Base-by-base conservation (phyloP, 2,329 filamentous ascomycete species). In the Neoascochyta sp. region DNA sequence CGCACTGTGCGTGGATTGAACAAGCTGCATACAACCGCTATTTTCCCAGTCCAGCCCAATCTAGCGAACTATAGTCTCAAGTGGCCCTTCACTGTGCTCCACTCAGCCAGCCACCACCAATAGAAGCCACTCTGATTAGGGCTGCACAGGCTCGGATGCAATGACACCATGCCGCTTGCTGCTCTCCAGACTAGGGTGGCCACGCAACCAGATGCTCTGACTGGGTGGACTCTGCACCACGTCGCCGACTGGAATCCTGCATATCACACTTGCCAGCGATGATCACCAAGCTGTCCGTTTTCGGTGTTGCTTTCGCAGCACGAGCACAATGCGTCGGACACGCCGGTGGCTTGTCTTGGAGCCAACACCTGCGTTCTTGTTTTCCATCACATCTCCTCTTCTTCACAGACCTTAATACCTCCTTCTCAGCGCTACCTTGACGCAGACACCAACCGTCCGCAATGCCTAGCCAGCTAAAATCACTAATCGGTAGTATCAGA, bases 401-500 rank as follows among this genome's bases (percentile, higher is more conserved):
- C 22, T 24, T 24, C 23, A 18, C 27, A 32, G 16, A 9, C 16
- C 17, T n/a, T n/a, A n/a, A n/a, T n/a, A n/a, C n/a, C n/a, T n/a
- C n/a, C n/a, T n/a, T n/a, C n/a, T n/a, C n/a, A n/a, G n/a, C 19
- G 7, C 19, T 8, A 21, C 19, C 19, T n/a, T 21, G 8, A 21
- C 19, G n/a, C 19, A 21, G 19, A 21, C n/a, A 21, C 19, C 7
- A 21, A 13, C 9, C 16, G 9, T 34, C 27, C 43, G 51, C 11
- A 12, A 57, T 59, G 55, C 43, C 51, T 22, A 36, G 57, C 16
- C 62, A 65, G 47, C 38, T 72, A 20, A 67, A 63, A 35, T 58
- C 60, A 7, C 45, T 73, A 12, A 45, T 74, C 23, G 65, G 64
- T 16, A 62, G 60, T 14, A 70, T 74, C 39, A 65, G 62, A 40